These are phyloP conservation scores for Penstemon barbatus DNA, from an alignment of 257 asterid species.

Conservation along the genomic window DNA sequence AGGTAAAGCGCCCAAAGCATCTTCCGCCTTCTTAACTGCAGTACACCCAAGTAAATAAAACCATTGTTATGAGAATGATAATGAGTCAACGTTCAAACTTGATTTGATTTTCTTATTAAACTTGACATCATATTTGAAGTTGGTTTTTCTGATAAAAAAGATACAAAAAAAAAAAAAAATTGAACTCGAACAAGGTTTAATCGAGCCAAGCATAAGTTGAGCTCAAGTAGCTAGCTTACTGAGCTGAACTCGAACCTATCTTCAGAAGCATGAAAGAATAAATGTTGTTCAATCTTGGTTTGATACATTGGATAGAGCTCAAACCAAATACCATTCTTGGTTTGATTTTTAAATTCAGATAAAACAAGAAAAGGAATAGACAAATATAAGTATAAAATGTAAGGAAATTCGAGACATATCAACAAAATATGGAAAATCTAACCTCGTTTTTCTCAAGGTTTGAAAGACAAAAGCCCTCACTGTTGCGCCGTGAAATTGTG, in stretches of 20 bases:
- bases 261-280: no score
- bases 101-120: no score
- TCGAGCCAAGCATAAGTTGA: neutral
- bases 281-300: no score
- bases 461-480: slow-evolving; percentile 52
- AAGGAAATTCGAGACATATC: neutral
- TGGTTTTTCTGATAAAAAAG: neutral
- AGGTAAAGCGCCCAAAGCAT: slow-evolving; percentile 91
- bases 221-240: no score
- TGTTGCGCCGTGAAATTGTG: slow-evolving; percentile 32
- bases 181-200: neutral
- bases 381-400: neutral
- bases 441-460: slow-evolving; percentile 77
- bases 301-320: no score
- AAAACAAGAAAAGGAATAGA: neutral
- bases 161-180: neutral
- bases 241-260: no score
- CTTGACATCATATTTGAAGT: no score
- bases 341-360: no score
- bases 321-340: no score
- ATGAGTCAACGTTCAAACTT: no score
- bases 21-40: slow-evolving; percentile 84
- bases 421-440: slow-evolving; percentile 25
- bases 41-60: neutral
- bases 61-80: no score